Base-by-base conservation (phyloP, 169 alveolate species). In the Plasmodium billcollinsi region DNA sequence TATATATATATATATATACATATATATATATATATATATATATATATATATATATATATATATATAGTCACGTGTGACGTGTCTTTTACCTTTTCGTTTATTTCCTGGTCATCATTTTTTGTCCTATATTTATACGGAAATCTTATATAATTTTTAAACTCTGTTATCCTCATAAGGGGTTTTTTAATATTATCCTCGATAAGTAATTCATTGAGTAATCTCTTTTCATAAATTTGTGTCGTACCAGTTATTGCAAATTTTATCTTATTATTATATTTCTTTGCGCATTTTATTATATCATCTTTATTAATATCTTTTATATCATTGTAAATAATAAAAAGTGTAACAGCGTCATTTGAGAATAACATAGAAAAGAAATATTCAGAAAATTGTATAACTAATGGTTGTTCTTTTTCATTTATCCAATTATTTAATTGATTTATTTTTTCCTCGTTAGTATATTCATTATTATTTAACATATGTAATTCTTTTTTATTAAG, bases 271-370 rank as follows among this genome's bases (percentile, higher is more conserved):
- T 72, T 63, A 73, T 86, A 62, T 43, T 86, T 86, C 59, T 71
- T 86, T 52, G 92, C 88, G 15, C 71, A 58, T 56, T 86, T 86
- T 24, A 86, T 86, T n/a, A 86, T 86, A 61, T 70, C 92, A 8
- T 21, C 1, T 62, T 86, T 86, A 26, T 86, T 86, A 14, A 86
- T 39, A n/a, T 86, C 56, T 29, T 39, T 59, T 47, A 71, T 86
- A 59, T 86, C 72, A 33, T 86, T 54, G 24, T 86, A 72, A 15
- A 86, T 43, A 47, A 86, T 86, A 86, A 86, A 86, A 7, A 86
- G 26, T 18, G 88, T 71, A 15, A 71, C 75, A 14, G 63, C 49
- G 2, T 86, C 62, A 2, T 26, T 21, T 24, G 92, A 47, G 14
- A 86, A 86, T 59, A 86, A 26, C 14, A 73, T 9, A 18, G 86